Conservation (phyloP, 1,284 basidiomycete species). For the Malassezia dermatis region DNA sequence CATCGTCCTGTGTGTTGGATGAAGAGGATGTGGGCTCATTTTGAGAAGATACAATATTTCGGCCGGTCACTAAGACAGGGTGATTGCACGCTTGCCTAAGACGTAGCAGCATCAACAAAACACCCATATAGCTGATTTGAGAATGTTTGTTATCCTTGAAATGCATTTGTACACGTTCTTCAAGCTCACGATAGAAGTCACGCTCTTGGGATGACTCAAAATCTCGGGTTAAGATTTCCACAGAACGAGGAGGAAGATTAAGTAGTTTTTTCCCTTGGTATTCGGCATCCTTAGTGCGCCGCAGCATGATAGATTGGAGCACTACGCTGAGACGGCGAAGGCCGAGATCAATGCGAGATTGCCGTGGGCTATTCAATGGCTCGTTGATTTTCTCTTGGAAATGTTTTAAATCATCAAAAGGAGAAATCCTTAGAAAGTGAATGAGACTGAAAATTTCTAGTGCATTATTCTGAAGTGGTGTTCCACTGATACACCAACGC, state of each 20-base stretch:
- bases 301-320: slow-evolving; percentile 75
- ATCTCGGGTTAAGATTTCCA: slow-evolving; percentile 59
- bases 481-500: slow-evolving; percentile 49
- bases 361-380: slow-evolving; percentile 54
- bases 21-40: background rate
- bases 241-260: slow-evolving; percentile 63
- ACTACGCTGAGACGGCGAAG: slow-evolving; percentile 57
- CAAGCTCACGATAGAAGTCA: slow-evolving; percentile 69
- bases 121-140: slow-evolving; percentile 67
- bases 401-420: slow-evolving; percentile 66
- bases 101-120: slow-evolving; percentile 70
- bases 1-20: slow-evolving; percentile 2
- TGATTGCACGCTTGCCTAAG: slow-evolving; percentile 61
- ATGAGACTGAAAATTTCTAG: slow-evolving; percentile 80
- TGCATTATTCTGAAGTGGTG: slow-evolving; percentile 65
- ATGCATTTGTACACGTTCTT: slow-evolving; percentile 61
- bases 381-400: slow-evolving; percentile 71
- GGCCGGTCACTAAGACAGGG: slow-evolving; percentile 27
- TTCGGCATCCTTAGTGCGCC: slow-evolving; percentile 69
- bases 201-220: slow-evolving; percentile 56
- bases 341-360: slow-evolving; percentile 34
- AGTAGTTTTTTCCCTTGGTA: slow-evolving; percentile 68
- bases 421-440: slow-evolving; percentile 74
- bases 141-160: slow-evolving; percentile 54
- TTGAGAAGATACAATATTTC: background rate